phyloP scores from a whole-genome alignment of 495 filamentous ascomycete species.

The Mycothermus thermophilus region DNA sequence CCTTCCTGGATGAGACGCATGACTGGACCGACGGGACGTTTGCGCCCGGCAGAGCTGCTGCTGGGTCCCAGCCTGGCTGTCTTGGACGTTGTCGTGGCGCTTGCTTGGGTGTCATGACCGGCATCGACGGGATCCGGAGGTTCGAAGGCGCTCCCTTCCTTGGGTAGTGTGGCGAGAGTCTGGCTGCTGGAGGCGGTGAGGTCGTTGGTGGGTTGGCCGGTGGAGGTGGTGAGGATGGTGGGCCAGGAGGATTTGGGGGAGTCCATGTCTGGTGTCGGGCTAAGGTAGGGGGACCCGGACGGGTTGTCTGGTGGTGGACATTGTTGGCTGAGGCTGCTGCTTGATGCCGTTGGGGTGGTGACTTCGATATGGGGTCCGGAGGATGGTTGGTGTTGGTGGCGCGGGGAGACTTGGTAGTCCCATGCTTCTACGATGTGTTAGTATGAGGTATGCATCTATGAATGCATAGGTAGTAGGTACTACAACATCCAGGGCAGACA shows the following conservation, averaged over 20 bases:
- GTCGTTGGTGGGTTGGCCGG: constrained; percentile 4
- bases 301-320: not conserved
- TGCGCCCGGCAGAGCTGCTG: not conserved
- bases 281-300: not conserved
- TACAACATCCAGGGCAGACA: no score
- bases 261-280: not conserved
- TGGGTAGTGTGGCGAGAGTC: constrained; percentile 1
- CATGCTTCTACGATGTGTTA: no score
- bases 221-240: constrained; percentile 10
- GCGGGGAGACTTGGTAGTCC: constrained; percentile 5
- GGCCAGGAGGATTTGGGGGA: constrained; percentile 10
- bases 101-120: no score
- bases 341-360: not conserved
- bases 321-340: not conserved
- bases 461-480: no score
- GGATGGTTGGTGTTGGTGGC: constrained; percentile 1
- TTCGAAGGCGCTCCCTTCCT: no score
- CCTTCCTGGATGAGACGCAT: constrained; percentile 6
- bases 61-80: no score
- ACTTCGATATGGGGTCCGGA: not conserved
- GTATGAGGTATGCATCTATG: no score
- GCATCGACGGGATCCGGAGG: no score
- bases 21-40: constrained; percentile 2
- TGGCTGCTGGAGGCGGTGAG: constrained; percentile 2
- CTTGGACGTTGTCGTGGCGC: not conserved